phyloP scores from a whole-genome alignment of 169 alveolate genomes.

The Plasmodium relictum region DNA sequence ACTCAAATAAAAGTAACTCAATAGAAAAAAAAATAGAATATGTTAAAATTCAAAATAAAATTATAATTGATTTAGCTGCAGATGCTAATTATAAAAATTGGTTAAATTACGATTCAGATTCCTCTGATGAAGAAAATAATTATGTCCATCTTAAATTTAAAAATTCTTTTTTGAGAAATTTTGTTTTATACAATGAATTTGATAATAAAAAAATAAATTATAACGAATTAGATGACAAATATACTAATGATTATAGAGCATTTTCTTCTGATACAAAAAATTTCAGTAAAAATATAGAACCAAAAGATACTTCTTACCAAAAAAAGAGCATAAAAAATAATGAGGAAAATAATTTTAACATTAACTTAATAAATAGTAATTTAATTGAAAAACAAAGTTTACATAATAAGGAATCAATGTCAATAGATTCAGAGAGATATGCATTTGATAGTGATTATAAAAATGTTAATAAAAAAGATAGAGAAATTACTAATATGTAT shows the following conservation, averaged over 20 bases:
- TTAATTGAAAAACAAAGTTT: not conserved
- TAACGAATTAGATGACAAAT: not conserved
- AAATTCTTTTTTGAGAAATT: slow-evolving; percentile 15
- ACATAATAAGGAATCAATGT: not conserved
- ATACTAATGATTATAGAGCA: too few species aligned
- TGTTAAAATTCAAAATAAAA: slow-evolving; percentile 4
- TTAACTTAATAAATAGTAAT: not conserved
- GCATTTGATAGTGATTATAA: not conserved
- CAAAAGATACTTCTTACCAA: not conserved
- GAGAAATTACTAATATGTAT: too few species aligned
- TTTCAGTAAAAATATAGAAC: not conserved
- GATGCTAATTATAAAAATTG: slow-evolving; percentile 52
- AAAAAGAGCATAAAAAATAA: not conserved
- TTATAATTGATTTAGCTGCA: slow-evolving; percentile 16
- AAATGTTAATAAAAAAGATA: not conserved
- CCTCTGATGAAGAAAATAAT: not conserved
- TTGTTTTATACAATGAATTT: slow-evolving; percentile 18
- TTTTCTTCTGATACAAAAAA: not conserved
- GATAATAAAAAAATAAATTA: not conserved
- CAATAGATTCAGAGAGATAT: not conserved
- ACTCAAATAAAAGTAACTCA: not conserved
- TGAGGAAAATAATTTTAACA: not conserved
- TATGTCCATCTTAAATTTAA: slow-evolving; percentile 26
- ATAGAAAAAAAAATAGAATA: slow-evolving; percentile 3
- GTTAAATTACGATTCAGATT: slow-evolving; percentile 3